Percentiles rank a stretch among this genome's conserved stretches.
These are phyloP conservation scores for Rhazya stricta DNA, from an alignment of 257 asterid genomes.

Conservation along the genomic window DNA sequence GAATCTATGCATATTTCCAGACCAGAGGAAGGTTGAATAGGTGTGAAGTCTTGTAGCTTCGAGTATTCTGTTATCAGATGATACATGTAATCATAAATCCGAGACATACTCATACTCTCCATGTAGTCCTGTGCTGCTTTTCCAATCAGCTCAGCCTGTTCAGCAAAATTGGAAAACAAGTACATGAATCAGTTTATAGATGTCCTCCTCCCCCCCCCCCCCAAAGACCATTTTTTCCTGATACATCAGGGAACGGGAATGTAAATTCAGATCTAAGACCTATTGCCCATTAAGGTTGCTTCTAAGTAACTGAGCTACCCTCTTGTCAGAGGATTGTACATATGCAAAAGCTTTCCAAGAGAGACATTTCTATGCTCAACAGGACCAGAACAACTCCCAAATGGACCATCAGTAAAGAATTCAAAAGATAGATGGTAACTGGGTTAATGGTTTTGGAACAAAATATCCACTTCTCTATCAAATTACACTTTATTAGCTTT, in stretches of 20 bases:
- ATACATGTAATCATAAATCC: slow-evolving; percentile 68
- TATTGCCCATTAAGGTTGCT: not conserved
- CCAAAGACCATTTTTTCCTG: too few relatives aligned
- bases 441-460: too few relatives aligned
- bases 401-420: not conserved
- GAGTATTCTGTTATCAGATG: slow-evolving; percentile 51
- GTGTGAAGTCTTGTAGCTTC: slow-evolving; percentile 49
- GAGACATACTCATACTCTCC: slow-evolving; percentile 50
- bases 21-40: slow-evolving; percentile 43
- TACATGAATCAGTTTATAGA: not conserved
- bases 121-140: slow-evolving; percentile 55
- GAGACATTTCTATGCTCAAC: not conserved
- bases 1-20: slow-evolving; percentile 43
- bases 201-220: too few relatives aligned
- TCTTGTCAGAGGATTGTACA: not conserved
- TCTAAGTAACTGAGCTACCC: too few relatives aligned
- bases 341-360: not conserved
- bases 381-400: not conserved
- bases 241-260: too few relatives aligned
- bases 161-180: not conserved
- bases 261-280: too few relatives aligned
- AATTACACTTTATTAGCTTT: too few relatives aligned
- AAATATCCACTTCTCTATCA: too few relatives aligned
- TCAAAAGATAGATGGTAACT: too few relatives aligned
- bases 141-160: slow-evolving; percentile 60